Evolutionary conservation across 2,329 filamentous ascomycete species (phyloP), one percentile per base, ranked within the genome.

Genomic region (Penicillium psychrosexuale): DNA sequence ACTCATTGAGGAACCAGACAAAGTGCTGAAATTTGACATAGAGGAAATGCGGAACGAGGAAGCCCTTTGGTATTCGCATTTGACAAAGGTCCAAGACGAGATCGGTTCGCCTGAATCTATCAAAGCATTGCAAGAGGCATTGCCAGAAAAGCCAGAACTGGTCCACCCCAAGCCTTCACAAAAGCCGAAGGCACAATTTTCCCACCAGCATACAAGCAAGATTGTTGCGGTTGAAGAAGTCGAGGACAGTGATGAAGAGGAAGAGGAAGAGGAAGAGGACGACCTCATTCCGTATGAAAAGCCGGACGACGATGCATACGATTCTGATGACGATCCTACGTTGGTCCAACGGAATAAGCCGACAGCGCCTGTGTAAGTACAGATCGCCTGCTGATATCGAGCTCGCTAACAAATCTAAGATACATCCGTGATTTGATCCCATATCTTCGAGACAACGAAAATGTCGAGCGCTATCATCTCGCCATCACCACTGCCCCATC

Each of bases 271-370:
- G 8, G 84, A 86, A 43, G 82, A 85, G 31, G 84, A 87, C 15
- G 88, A 89, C 56, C 77, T 97, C 1, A 78, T 84, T 2, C 83
- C 90, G 0, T 96, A 97, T 63, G 83, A 84, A 13, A 97, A 96
- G 70, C 90, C 90, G 0, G 90, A 91, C 66, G 91, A 89, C 1
- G 94, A 99, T 62, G 82, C 85, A 0, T 90, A 95, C 68, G 94
- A 99, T 68, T 93, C 91, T 0, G 91, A 97, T 54, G 92, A 97
- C 36, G 95, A 99, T 64, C 87, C 94, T 5, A 96, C 91, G 0
- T 78, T 96, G 17, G 82, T 97, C 45, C 87, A 89, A 54, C 83
- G 92, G 13, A 86, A 94, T 72, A 97, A 94, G 64, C 84, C 88
- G 22, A 88, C 84, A 55, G 83, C 91, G 0, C 94, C 94, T 1